Conservation (phyloP, 2,329 filamentous ascomycete genomes). For the Dissoconium aciculare region DNA sequence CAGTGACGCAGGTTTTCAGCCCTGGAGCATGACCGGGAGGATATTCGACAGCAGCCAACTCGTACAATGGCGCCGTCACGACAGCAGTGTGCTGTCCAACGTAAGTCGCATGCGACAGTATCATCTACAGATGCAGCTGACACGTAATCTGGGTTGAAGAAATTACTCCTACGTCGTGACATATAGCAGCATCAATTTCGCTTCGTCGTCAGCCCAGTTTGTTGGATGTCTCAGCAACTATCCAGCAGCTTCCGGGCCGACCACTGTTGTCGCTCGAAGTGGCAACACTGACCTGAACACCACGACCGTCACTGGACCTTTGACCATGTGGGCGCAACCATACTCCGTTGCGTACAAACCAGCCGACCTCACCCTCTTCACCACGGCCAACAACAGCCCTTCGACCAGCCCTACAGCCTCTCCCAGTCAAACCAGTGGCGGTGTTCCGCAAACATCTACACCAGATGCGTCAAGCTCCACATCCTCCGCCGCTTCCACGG, state of each 20-base stretch:
- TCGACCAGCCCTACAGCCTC: not conserved
- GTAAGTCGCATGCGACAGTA: constrained; percentile 11
- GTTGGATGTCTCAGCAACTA: constrained; percentile 12
- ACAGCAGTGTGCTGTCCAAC: constrained; percentile 18
- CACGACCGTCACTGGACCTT: constrained; percentile 11
- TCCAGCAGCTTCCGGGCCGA: constrained; percentile 3
- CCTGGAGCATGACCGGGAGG: constrained; percentile 18
- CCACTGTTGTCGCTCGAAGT: constrained; percentile 7
- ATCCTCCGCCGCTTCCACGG: not conserved
- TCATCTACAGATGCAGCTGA: too few relatives aligned
- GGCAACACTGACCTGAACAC: constrained; percentile 4
- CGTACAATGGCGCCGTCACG: constrained; percentile 9
- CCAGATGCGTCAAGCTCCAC: not conserved
- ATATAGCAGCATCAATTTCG: constrained; percentile 4
- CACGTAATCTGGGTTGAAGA: too few relatives aligned
- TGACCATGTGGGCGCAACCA: constrained; percentile 20
- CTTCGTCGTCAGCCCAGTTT: constrained; percentile 5
- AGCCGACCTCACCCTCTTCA: constrained; percentile 8
- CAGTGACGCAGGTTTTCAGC: constrained; percentile 10
- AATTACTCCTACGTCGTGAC: constrained; percentile 2
- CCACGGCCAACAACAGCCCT: constrained; percentile 3
- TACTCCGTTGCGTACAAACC: constrained; percentile 9
- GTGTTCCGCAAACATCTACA: not conserved
- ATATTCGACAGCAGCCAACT: constrained; percentile 15
- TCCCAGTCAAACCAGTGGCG: not conserved